Base-by-base conservation (phyloP, 345 rosid species). In the Eucalyptus curtisii region DNA sequence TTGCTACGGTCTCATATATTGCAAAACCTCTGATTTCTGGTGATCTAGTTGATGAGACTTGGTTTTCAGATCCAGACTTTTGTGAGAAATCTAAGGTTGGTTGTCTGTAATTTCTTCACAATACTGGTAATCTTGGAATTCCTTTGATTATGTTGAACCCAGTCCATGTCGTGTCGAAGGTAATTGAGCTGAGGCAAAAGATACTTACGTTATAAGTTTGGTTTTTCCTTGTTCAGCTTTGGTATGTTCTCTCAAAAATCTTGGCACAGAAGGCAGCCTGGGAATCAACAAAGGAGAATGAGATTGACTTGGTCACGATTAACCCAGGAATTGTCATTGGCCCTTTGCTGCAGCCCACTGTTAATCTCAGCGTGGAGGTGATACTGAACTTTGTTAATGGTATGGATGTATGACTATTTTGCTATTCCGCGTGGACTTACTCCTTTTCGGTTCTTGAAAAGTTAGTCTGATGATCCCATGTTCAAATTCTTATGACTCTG, bases 21-120 rank as follows among this genome's bases (percentile, higher is more conserved):
- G 90, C 90, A 57, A 87, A 53, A 14, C 90, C 91, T 47, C 31
- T 25, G 31, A 87, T 84, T 33, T 68, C 90, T 8, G 90, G 88
- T 64, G 89, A 86, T 7, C 68, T 87, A 6, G 89, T 92, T 19
- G 94, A 92, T 66, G 94, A 92, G 64, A 91, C 91, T 40, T 92
- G 91, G 91, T 89, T 87, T 20, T 89, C 91, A 25, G 89, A 89
- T 87, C 87, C 89, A 15, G 61, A 11, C 10, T 82, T 89, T 31
- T n/a, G 89, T 33, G 68, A 85, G 91, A 85, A 89, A 89, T 37
- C 87, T 40, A 84, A 89, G 91, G 89, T 87, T 22, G 14, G 27
- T 37, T 71, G 44, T 37, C 40, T 2, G 7, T 71, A 40, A 19
- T 11, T 40, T 71, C 81, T 22, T 71, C 59, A 55, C 27, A 9